These are phyloP conservation scores for Botrytis fabae DNA, from an alignment of 2,329 filamentous ascomycete species.

Conservation along the genomic window DNA sequence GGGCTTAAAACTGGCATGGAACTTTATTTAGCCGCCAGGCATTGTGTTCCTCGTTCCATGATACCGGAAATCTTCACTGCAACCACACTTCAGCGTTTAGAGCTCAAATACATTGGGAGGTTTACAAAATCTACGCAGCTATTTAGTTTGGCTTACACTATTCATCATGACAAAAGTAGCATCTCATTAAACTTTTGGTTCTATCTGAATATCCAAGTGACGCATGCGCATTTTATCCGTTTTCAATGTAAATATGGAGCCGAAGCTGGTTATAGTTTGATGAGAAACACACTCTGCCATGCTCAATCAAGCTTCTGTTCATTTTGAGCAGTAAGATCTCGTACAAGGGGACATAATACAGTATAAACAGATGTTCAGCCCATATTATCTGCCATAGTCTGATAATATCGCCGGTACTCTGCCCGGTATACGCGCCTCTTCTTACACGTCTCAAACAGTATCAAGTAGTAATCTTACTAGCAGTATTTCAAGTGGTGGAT, in stretches of 20 bases:
- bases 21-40: too few relatives aligned
- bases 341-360: background rate
- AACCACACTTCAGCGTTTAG: background rate
- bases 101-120: background rate
- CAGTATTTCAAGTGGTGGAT: background rate
- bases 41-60: too few relatives aligned
- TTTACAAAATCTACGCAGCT: background rate
- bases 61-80: background rate
- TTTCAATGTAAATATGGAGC: background rate
- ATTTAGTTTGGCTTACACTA: background rate
- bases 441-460: background rate
- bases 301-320: background rate
- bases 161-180: accelerated
- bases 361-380: background rate
- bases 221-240: background rate
- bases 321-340: background rate
- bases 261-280: background rate
- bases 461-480: background rate
- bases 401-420: background rate
- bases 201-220: background rate
- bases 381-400: background rate
- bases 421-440: background rate
- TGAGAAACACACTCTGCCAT: background rate
- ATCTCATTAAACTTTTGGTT: background rate
- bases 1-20: background rate